Evolutionary conservation across 805 yeast species (phyloP).

Genomic region (Brettanomyces sp.): DNA sequence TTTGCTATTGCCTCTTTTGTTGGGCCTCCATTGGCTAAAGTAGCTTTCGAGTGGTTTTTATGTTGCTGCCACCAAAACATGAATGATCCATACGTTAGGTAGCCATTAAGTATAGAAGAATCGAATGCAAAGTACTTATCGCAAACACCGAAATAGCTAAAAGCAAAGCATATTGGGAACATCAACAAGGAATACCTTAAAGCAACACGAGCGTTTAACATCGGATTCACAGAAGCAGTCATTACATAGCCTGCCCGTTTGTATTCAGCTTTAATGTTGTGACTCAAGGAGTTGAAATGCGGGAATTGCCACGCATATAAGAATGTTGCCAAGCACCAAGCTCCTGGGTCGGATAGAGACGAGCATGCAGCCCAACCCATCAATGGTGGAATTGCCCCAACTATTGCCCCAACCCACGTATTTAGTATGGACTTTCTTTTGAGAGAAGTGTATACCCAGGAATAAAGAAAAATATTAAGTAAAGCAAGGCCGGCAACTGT

Average conservation of each 20-base stretch:
- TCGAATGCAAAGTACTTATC: slow-evolving; percentile 78
- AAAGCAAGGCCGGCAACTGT: slow-evolving; percentile 77
- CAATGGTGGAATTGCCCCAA: slow-evolving; percentile 95
- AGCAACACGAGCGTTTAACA: slow-evolving; percentile 86
- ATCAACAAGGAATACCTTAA: slow-evolving; percentile 81
- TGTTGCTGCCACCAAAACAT: slow-evolving; percentile 83
- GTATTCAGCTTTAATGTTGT: slow-evolving; percentile 80
- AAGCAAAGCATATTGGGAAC: slow-evolving; percentile 87
- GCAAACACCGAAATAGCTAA: slow-evolving; percentile 70
- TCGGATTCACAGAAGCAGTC: slow-evolving; percentile 92
- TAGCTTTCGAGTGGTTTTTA: slow-evolving; percentile 37
- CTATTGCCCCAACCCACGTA: slow-evolving; percentile 99
- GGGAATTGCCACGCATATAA: slow-evolving; percentile 98
- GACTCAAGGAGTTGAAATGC: slow-evolving; percentile 88
- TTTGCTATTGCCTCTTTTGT: slow-evolving; percentile 49
- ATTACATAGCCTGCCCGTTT: slow-evolving; percentile 93
- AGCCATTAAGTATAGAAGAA: slow-evolving; percentile 71
- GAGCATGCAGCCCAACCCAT: slow-evolving; percentile 99
- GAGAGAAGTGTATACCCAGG: slow-evolving; percentile 86
- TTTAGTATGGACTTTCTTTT: slow-evolving; percentile 78
- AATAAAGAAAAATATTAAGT: slow-evolving; percentile 69
- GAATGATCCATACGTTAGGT: slow-evolving; percentile 75
- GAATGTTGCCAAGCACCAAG: slow-evolving; percentile 87
- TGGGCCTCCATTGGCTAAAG: slow-evolving; percentile 25
- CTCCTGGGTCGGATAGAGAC: slow-evolving; percentile 75